These are phyloP conservation scores for Plasmopara viticola DNA, from an alignment of 352 stramenopile genomes.

Conservation along the genomic window DNA sequence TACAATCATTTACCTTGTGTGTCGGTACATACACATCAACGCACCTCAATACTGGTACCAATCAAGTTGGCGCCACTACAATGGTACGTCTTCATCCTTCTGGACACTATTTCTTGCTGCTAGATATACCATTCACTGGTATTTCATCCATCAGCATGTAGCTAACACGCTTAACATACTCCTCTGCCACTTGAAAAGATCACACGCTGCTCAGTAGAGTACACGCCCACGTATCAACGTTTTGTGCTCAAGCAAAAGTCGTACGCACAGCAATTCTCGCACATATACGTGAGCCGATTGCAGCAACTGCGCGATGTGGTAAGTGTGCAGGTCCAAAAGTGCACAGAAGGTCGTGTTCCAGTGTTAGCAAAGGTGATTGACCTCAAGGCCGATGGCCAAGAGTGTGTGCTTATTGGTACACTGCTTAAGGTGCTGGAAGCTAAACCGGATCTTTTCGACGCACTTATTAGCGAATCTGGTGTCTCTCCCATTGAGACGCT, in stretches of 20 bases:
- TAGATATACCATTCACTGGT: too few relatives aligned
- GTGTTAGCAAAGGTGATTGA: conserved; percentile 75
- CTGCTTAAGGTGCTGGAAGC: conserved; percentile 71
- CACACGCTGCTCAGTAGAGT: conserved; percentile 31
- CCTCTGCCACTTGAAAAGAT: conserved; percentile 16
- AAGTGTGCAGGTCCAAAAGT: conserved; percentile 33
- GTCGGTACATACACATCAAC: too few relatives aligned
- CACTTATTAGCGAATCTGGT: conserved; percentile 57
- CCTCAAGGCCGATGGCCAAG: conserved; percentile 51
- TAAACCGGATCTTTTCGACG: conserved; percentile 80
- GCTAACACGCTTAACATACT: too few relatives aligned
- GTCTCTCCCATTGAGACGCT: conserved; percentile 36
- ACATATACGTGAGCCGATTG: conserved; percentile 87
- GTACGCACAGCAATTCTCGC: conserved; percentile 87
- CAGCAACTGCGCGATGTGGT: conserved; percentile 61
- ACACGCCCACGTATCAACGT: conserved; percentile 41
- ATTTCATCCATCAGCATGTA: too few relatives aligned
- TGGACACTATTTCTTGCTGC: too few relatives aligned
- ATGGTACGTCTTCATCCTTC: too few relatives aligned
- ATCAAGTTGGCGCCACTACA: too few relatives aligned
- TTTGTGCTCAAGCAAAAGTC: conserved; percentile 83
- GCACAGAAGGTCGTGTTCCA: conserved; percentile 10
- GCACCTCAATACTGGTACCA: too few relatives aligned
- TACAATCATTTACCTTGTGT: too few relatives aligned
- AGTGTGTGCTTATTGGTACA: conserved; percentile 77